Evolutionary conservation across 202 grass and related monocot genomes (phyloP).

Genomic region (Eragrostis tef): DNA sequence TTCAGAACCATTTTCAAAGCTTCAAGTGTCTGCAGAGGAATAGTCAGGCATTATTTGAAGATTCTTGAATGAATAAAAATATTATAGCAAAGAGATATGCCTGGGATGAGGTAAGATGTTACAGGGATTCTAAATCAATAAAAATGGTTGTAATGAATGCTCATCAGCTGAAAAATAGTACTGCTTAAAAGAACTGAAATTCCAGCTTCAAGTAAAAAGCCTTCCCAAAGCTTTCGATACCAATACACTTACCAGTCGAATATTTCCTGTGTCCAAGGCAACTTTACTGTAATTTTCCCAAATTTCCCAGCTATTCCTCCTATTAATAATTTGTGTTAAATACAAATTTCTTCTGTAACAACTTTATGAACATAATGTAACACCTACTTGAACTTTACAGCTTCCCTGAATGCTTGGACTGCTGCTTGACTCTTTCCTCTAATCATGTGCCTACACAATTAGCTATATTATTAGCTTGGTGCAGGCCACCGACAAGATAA

Average conservation of each 20-base stretch:
- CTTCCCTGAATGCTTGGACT: conserved; percentile 93
- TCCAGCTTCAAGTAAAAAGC: conserved; percentile 4
- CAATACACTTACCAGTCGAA: conserved; percentile 58
- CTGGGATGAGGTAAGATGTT: conserved; percentile 11
- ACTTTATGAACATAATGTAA: conserved; percentile 37
- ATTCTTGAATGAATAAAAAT: conserved; percentile 30
- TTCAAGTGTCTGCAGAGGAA: conserved; percentile 74
- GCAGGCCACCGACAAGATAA: neutral
- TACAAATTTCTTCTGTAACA: neutral
- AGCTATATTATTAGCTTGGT: conserved; percentile 25
- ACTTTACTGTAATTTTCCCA: conserved; percentile 99
- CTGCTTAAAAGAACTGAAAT: conserved; percentile 22
- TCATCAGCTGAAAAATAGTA: conserved; percentile 8
- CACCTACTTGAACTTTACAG: conserved; percentile 89
- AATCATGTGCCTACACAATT: conserved; percentile 84
- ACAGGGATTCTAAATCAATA: neutral
- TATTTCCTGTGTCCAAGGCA: conserved; percentile 72
- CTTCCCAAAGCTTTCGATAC: neutral
- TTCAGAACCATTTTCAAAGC: conserved; percentile 77
- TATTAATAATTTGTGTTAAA: conserved; percentile 47
- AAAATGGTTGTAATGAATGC: neutral
- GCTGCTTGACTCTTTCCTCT: conserved; percentile 76
- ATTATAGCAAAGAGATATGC: conserved; percentile 6
- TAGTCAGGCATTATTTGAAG: conserved; percentile 26
- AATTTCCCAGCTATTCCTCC: conserved; percentile 97